A percentile compares a stretch with the other conserved stretches of the same genome.
Evolutionary conservation across 306 rosid genomes (phyloP).

Genomic region (Arachis stenosperma): DNA sequence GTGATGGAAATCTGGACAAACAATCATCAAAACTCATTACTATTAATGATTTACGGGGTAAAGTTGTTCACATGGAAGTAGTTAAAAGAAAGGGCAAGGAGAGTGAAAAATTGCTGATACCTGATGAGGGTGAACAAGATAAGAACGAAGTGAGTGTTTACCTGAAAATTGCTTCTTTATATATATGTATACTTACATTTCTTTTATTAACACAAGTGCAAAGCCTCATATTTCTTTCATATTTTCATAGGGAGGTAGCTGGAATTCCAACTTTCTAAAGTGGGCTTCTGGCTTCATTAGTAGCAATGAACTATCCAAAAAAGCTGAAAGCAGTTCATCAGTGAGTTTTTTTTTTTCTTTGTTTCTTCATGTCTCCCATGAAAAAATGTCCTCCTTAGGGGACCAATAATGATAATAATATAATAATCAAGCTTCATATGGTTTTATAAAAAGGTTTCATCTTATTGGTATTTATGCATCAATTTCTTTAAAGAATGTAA

Average conservation of each 20-base stretch:
- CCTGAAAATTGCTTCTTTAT: constrained; percentile 11
- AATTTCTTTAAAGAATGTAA: too few species aligned
- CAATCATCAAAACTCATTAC: constrained; percentile 74
- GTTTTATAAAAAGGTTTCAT: background rate
- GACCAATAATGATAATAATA: background rate
- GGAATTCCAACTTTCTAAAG: constrained; percentile 86
- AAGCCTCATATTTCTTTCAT: constrained; percentile 29
- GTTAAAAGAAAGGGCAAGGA: constrained; percentile 90
- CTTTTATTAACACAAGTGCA: constrained; percentile 15
- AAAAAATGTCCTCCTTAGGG: constrained; percentile 4
- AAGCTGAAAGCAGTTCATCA: constrained; percentile 50
- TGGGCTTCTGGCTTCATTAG: constrained; percentile 96
- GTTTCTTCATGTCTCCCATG: constrained; percentile 28
- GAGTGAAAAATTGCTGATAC: constrained; percentile 74
- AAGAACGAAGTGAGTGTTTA: constrained; percentile 61
- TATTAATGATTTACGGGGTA: constrained; percentile 87
- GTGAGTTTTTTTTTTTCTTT: constrained; percentile 51
- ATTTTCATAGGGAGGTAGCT: constrained; percentile 63
- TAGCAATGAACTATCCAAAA: constrained; percentile 63
- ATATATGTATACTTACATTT: background rate
- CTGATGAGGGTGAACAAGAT: constrained; percentile 61
- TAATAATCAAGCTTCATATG: background rate
- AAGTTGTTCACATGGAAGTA: constrained; percentile 91
- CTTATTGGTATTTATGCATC: too few species aligned
- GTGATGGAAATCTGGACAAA: constrained; percentile 58